Evolutionary conservation across 1,284 basidiomycete species (phyloP).

Genomic region (Laetiporus sulphureus): DNA sequence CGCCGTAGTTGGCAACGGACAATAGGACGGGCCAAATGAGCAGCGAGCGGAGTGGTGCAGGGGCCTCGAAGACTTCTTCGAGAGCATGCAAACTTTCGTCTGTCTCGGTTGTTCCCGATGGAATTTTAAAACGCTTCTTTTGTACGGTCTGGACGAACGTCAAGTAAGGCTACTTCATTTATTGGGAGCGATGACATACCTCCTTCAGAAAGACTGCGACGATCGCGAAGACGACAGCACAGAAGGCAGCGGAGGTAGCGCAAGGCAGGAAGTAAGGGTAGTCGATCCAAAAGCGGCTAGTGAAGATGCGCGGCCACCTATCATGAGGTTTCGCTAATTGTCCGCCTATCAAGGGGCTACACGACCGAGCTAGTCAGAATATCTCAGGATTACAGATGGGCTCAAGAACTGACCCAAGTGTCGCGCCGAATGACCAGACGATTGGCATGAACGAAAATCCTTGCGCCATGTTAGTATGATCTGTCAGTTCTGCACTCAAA

Average conservation of each 20-base stretch:
- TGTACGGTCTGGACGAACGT: background rate
- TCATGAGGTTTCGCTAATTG: slow-evolving; percentile 56
- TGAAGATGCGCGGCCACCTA: slow-evolving; percentile 52
- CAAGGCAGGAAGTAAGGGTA: slow-evolving; percentile 72
- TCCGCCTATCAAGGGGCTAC: slow-evolving; percentile 63
- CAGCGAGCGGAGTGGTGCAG: slow-evolving; percentile 37
- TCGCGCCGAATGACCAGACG: slow-evolving; percentile 37
- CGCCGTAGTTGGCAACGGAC: slow-evolving; percentile 57
- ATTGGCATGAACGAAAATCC: slow-evolving; percentile 62
- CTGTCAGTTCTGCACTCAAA: slow-evolving; percentile 52
- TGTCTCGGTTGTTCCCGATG: background rate
- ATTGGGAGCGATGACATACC: background rate
- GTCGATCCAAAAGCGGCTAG: slow-evolving; percentile 47
- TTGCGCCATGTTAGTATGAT: slow-evolving; percentile 57
- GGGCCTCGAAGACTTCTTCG: slow-evolving; percentile 14
- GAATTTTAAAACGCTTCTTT: background rate
- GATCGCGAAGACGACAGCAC: slow-evolving; percentile 42
- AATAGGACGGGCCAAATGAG: slow-evolving; percentile 43
- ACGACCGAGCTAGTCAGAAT: too few species aligned
- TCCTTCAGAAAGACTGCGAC: slow-evolving; percentile 18
- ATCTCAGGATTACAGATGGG: too few species aligned
- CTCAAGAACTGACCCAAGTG: slow-evolving; percentile 33
- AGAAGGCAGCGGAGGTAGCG: slow-evolving; percentile 46
- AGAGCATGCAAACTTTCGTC: too few species aligned
- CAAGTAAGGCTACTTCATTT: background rate